A percentile compares a stretch with the other conserved stretches of the same genome.
Conservation (phyloP, 106 monocot genomes). For the Dioscorea dumetorum region DNA sequence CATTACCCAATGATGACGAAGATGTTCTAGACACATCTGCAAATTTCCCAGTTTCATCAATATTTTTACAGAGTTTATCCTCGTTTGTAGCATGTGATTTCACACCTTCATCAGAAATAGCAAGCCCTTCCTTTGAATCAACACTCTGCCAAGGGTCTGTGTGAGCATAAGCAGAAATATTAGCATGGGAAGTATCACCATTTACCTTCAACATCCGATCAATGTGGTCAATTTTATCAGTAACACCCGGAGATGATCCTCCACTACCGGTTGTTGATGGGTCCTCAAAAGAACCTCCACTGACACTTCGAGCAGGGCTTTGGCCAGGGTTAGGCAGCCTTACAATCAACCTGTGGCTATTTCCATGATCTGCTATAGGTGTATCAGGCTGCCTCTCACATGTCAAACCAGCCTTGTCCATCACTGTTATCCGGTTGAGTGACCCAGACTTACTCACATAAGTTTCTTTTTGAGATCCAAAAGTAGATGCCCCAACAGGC, state of each 20-base stretch:
- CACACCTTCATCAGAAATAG: conserved; percentile 23
- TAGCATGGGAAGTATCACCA: conserved; percentile 28
- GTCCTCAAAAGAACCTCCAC: conserved; percentile 43
- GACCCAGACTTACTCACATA: conserved; percentile 24
- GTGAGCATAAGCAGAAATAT: conserved; percentile 33
- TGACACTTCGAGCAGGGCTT: conserved; percentile 35
- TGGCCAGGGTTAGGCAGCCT: conserved; percentile 51
- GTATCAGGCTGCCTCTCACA: conserved; percentile 29
- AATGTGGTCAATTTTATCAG: conserved; percentile 27
- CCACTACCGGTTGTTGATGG: conserved; percentile 27
- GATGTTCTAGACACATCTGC: conserved; percentile 16
- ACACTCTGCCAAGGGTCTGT: conserved; percentile 29
- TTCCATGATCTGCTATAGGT: conserved; percentile 34
- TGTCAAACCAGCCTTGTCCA: conserved; percentile 28
- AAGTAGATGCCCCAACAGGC: conserved; percentile 2
- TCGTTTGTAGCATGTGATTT: conserved; percentile 19
- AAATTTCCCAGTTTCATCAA: conserved; percentile 20
- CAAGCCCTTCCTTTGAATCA: conserved; percentile 30
- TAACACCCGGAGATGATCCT: conserved; percentile 35
- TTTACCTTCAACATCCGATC: conserved; percentile 30
- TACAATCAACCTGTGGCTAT: conserved; percentile 47
- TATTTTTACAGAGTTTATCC: conserved; percentile 20
- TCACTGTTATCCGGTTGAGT: conserved; percentile 14
- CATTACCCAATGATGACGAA: conserved; percentile 22
- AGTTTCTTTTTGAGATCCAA: conserved; percentile 28